Conservation (phyloP, 306 rosid genomes). For the Senna tora region DNA sequence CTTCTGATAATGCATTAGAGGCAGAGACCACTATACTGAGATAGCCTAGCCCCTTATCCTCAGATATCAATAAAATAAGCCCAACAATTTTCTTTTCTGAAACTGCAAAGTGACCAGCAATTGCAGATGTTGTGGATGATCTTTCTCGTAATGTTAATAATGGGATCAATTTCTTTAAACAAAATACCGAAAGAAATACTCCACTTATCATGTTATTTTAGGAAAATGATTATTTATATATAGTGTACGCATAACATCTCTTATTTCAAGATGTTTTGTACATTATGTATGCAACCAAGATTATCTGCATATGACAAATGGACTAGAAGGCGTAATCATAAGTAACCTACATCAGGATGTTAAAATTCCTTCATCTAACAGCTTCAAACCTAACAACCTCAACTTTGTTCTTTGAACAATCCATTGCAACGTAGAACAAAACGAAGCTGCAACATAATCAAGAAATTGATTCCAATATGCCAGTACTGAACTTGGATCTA, state of each 20-base stretch:
- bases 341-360: neutral
- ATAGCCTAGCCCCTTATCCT: neutral
- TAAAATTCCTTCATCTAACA: neutral
- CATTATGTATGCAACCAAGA: neutral
- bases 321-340: neutral
- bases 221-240: neutral
- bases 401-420: conserved; percentile 1
- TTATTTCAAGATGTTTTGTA: conserved; percentile 8
- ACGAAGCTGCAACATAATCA: neutral
- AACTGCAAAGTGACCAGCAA: neutral
- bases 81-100: neutral
- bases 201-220: neutral
- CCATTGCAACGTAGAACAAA: conserved; percentile 5
- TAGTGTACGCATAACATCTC: neutral
- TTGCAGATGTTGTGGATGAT: neutral
- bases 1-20: neutral
- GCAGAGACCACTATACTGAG: neutral
- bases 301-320: neutral
- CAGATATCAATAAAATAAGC: neutral
- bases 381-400: neutral
- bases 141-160: neutral
- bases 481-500: too few relatives aligned
- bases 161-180: conserved; percentile 2
- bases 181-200: neutral
- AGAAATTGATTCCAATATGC: conserved; percentile 2